Evolutionary conservation across 2,329 filamentous ascomycete genomes (phyloP).

Genomic region (Aspergillus fructus): DNA sequence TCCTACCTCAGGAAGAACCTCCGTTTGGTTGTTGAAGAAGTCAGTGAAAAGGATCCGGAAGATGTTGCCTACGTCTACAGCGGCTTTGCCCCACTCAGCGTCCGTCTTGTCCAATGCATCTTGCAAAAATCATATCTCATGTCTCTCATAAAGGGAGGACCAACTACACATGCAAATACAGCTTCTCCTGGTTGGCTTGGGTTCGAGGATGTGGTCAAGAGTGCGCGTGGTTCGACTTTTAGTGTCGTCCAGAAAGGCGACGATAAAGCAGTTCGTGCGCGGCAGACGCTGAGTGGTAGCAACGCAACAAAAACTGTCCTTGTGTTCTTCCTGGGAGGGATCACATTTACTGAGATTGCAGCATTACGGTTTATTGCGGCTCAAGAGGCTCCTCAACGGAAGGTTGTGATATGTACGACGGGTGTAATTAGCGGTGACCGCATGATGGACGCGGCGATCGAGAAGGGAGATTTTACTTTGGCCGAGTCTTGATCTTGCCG

Average conservation of each 20-base stretch:
- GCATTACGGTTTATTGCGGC: constrained; percentile 86
- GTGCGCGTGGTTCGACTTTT: constrained; percentile 83
- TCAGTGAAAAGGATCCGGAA: constrained; percentile 90
- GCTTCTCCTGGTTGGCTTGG: constrained; percentile 82
- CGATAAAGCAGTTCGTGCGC: constrained; percentile 85
- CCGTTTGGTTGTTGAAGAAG: constrained; percentile 89
- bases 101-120: constrained; percentile 88
- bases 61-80: constrained; percentile 98
- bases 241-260: constrained; percentile 90
- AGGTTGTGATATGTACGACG: constrained; percentile 89
- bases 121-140: constrained; percentile 85
- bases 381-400: constrained; percentile 76
- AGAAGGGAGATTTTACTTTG: constrained; percentile 62
- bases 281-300: constrained; percentile 75
- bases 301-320: constrained; percentile 80
- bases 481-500: constrained; percentile 17
- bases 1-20: constrained; percentile 81
- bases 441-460: constrained; percentile 83
- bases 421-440: constrained; percentile 84
- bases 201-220: constrained; percentile 88
- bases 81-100: constrained; percentile 89
- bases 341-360: constrained; percentile 94
- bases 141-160: constrained; percentile 65
- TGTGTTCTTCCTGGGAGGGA: constrained; percentile 96
- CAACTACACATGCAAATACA: constrained; percentile 52